Base-by-base conservation (phyloP, 2,329 filamentous ascomycete genomes). In the Paraphaeosphaeria sporulosa region DNA sequence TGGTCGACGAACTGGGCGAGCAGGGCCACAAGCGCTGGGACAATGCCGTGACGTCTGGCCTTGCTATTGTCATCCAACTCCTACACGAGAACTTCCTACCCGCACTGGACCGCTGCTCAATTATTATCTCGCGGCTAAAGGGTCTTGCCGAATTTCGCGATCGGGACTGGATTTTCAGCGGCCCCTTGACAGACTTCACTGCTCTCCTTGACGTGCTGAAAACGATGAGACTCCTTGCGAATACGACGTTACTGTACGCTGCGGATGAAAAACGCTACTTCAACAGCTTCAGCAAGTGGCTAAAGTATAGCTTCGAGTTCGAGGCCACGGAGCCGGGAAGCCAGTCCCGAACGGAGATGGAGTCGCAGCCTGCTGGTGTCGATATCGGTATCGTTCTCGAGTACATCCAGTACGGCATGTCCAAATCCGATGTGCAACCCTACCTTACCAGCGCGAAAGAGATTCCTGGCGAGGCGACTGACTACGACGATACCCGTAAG, bases 21-120 rank as follows among this genome's bases (percentile, higher is more conserved):
- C 64, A 95, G 90, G 93, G 93, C 0, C 92, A 96, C 70, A 97
- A 97, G 78, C 85, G 95, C 51, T 99, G 95, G 95, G 94, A 98
- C 64, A 96, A 94, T 71, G 90, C 91, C 6, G 90, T 96, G 2
- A 85, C 87, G 1, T 87, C 88, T 4, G 92, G 93, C 0, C 89
- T 97, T 21, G 89, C 92, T 61, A 90, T 88, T 56, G 84, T 98
- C 10, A 87, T 93, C 52, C 86, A 87, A 55, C 83, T 98, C 13
- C 83, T 93, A 0, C 94, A 97, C 71, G 90, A 97, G 72, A 94
- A 96, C 74, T 88, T 97, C 54, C 84, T 98, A 2, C 95, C 95
- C 0, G 93, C 92, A 0, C 82, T 98, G 1, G 93, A 98, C 68
- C 88, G 94, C 55, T 90, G 91, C 66, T 86, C 87, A 49, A 88